Evolutionary conservation across 345 rosid species (phyloP), one percentile per base, ranked within the genome.

Genomic region (Eucalyptus coolabah): DNA sequence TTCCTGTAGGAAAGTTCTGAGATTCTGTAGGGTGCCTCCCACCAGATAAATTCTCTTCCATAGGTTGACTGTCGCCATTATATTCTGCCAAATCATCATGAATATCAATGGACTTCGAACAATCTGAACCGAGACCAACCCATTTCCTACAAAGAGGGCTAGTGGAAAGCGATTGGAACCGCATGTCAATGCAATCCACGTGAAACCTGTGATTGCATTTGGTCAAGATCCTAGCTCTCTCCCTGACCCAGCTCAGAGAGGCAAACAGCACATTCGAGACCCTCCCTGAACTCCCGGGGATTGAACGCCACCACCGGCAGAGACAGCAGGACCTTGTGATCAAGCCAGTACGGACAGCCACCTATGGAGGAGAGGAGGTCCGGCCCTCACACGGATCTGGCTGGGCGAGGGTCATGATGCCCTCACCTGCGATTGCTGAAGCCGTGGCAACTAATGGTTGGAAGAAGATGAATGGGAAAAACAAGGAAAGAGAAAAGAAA

Each of bases 171-270:
- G 99, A 95, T 77, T 95, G 97, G 88, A 98, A 95, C 99, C 99
- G 96, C 99, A 96, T 96, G 87, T 98, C 99, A 69, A 97, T 97
- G 89, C 99, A 98, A n/a, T 96, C 98, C 37, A 95, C 95, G 56
- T 97, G 99, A 90, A 98, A 97, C 9, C 97, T 92, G 18, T 96
- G 99, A 86, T 91, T 96, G 67, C 99, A 98, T 87, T 94, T 95
- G 4, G 99, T 98, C 60, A 98, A 92, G 86, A 93, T 85, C 91
- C 99, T 95, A 7, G 97, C 94, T 91, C 51, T 98, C 99, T 34
- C 96, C 97, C 81, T 93, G 93, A 15, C 91, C 94, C 37, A 96
- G 93, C 91, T 96, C 99, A 77, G 94, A 94, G 87, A 96, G 91
- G 89, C 99, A 98, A 90, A 98, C 96, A 2, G 96, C 95, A 81